Conservation (phyloP, 495 filamentous ascomycete genomes). For the Hyaloscypha hepaticicola region DNA sequence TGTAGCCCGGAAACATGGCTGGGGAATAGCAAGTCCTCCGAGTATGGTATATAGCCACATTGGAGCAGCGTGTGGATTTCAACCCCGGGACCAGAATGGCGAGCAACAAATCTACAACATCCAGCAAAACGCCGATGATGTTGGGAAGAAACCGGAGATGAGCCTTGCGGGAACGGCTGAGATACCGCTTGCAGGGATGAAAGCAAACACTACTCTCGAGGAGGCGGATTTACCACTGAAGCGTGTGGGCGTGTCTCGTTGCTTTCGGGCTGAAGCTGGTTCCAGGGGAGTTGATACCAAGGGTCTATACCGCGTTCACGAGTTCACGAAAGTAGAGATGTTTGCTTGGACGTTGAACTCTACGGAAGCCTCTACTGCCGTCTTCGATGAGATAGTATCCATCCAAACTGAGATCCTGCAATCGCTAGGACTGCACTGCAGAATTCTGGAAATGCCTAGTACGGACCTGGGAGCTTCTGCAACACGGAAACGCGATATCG, state of each 20-base stretch:
- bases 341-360: constrained; percentile 78
- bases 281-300: constrained; percentile 86
- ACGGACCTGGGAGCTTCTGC: constrained; percentile 87
- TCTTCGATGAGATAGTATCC: constrained; percentile 80
- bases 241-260: constrained; percentile 77
- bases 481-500: constrained; percentile 83
- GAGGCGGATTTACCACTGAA: constrained; percentile 68
- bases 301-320: constrained; percentile 96
- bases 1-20: constrained; percentile 61
- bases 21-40: constrained; percentile 75
- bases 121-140: constrained; percentile 58
- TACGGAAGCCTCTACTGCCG: constrained; percentile 41
- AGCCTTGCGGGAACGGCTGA: constrained; percentile 86
- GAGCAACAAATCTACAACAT: constrained; percentile 89
- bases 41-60: constrained; percentile 92
- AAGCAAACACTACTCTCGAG: constrained; percentile 68
- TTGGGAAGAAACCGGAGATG: constrained; percentile 61
- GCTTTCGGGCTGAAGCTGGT: constrained; percentile 93
- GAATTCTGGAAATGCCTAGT: constrained; percentile 89
- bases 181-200: constrained; percentile 90
- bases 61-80: constrained; percentile 86
- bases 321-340: constrained; percentile 98
- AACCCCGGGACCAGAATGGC: constrained; percentile 83
- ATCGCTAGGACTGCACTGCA: constrained; percentile 76
- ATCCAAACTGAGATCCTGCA: constrained; percentile 82